Conservation (phyloP, 2,329 filamentous ascomycete species). For the Fusarium neocosmosporiellum region DNA sequence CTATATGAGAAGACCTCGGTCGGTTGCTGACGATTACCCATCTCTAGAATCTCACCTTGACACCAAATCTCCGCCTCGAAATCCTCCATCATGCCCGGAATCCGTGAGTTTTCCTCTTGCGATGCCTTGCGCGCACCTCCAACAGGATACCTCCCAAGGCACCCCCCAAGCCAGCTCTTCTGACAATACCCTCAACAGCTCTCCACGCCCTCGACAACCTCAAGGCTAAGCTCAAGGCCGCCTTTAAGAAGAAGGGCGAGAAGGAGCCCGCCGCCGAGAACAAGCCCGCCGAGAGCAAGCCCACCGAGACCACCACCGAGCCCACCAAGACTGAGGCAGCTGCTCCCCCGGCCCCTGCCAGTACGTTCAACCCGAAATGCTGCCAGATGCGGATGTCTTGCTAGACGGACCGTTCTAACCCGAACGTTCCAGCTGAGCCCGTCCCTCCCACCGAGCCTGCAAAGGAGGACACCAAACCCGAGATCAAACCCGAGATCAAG, state of each 20-base stretch:
- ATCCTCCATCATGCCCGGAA: constrained; percentile 60
- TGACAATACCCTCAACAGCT: constrained; percentile 53
- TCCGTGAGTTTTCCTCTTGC: constrained; percentile 57
- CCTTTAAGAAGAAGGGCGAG: constrained; percentile 61
- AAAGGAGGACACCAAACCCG: constrained; percentile 45
- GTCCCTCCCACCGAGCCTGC: constrained; percentile 38
- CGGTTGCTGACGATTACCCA: constrained; percentile 23
- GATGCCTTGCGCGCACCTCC: background rate
- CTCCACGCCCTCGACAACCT: constrained; percentile 64
- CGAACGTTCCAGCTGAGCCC: constrained; percentile 36
- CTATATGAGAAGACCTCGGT: background rate
- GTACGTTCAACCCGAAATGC: constrained; percentile 40
- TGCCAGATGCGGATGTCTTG: constrained; percentile 3
- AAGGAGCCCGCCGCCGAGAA: constrained; percentile 42
- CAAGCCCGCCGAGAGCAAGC: constrained; percentile 35
- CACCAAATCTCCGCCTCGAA: background rate
- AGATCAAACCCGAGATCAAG: constrained; percentile 39
- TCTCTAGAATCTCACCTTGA: constrained; percentile 6
- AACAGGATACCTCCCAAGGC: background rate
- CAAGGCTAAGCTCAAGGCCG: constrained; percentile 65
- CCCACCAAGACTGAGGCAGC: constrained; percentile 51
- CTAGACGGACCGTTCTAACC: constrained; percentile 29
- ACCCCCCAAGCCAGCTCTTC: background rate
- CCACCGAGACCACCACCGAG: constrained; percentile 44
- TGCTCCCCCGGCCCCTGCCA: constrained; percentile 45